Percentiles rank a stretch among this genome's conserved stretches.
phyloP scores from a whole-genome alignment of 2,329 filamentous ascomycete species.

The Setomelanomma holmii region DNA sequence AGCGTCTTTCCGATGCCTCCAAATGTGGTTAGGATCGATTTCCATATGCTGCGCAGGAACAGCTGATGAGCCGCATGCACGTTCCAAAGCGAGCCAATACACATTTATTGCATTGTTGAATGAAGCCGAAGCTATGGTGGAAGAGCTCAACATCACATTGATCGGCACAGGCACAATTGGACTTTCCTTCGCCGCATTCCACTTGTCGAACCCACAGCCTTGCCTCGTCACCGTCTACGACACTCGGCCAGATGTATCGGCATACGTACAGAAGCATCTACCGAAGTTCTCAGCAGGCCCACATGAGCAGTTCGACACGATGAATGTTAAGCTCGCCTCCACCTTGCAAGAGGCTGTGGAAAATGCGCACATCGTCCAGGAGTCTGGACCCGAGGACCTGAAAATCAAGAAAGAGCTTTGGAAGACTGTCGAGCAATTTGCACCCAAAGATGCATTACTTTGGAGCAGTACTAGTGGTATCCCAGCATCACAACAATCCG shows the following conservation, averaged over 20 bases:
- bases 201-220: conserved; percentile 54
- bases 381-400: conserved; percentile 64
- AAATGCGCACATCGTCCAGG: conserved; percentile 62
- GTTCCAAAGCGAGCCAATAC: neutral
- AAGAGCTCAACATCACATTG: conserved; percentile 45
- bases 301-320: conserved; percentile 19
- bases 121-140: no score
- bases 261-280: conserved; percentile 54
- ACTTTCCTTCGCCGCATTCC: conserved; percentile 63
- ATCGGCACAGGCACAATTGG: conserved; percentile 61
- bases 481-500: conserved; percentile 58
- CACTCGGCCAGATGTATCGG: conserved; percentile 55
- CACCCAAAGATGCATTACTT: conserved; percentile 55
- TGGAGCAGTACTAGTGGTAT: conserved; percentile 68
- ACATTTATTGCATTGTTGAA: neutral
- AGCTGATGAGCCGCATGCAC: neutral
- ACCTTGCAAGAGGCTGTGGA: conserved; percentile 53
- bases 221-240: conserved; percentile 59
- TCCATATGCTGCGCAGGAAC: neutral
- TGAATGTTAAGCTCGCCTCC: conserved; percentile 43
- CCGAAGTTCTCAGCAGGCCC: conserved; percentile 51
- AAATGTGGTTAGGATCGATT: conserved; percentile 19
- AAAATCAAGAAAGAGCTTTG: conserved; percentile 61
- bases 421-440: conserved; percentile 58
- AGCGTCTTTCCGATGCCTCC: conserved; percentile 9